phyloP scores from a whole-genome alignment of 2,329 filamentous ascomycete species.

The Ophiostoma sp. region DNA sequence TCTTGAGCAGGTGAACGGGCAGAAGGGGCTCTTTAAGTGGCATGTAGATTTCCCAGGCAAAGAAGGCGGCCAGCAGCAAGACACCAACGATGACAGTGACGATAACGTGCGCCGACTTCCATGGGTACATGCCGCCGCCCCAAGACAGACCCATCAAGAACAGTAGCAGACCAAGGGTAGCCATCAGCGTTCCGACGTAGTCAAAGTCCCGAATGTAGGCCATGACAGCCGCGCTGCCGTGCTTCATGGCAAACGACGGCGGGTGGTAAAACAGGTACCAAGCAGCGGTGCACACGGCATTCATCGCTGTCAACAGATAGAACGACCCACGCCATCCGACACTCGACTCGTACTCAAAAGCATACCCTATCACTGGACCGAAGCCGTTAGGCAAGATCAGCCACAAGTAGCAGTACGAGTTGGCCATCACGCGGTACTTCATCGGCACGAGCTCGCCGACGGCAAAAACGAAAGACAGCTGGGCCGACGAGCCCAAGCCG shows the following conservation, averaged over 20 bases:
- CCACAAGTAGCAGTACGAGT: conserved; percentile 38
- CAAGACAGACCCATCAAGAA: conserved; percentile 38
- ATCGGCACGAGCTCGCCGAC: conserved; percentile 43
- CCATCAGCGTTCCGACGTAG: conserved; percentile 38
- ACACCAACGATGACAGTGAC: conserved; percentile 30
- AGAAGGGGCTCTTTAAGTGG: conserved; percentile 40
- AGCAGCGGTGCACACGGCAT: conserved; percentile 34
- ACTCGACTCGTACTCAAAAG: conserved; percentile 33
- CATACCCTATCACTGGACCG: conserved; percentile 35
- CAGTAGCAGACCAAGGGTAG: conserved; percentile 36
- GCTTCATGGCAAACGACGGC: conserved; percentile 38
- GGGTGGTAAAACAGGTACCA: conserved; percentile 41
- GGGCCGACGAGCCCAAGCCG: conserved; percentile 40
- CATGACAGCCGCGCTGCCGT: conserved; percentile 33
- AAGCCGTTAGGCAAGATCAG: conserved; percentile 37
- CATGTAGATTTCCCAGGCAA: conserved; percentile 24
- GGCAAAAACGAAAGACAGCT: conserved; percentile 42
- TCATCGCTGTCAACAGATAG: conserved; percentile 37
- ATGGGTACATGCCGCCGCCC: conserved; percentile 38
- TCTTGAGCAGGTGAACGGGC: conserved; percentile 40
- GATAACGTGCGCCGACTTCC: conserved; percentile 38
- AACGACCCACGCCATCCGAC: conserved; percentile 38
- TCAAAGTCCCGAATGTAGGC: conserved; percentile 37
- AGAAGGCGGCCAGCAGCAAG: not conserved
- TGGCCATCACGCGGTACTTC: conserved; percentile 39